Evolutionary conservation across 345 rosid species (phyloP).

Genomic region (Arabidopsis thaliana): TAIR10.1 NC_003076.8:23820501-23821000

Average conservation of each 20-base stretch:
- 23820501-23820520: constrained; percentile 41
- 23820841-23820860: no score
- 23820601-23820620: constrained; percentile 79
- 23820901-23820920: constrained; percentile 50
- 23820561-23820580: constrained; percentile 55
- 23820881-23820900: constrained; percentile 23
- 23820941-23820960: constrained; percentile 61
- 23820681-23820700: constrained; percentile 86
- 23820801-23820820: constrained; percentile 82
- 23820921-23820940: constrained; percentile 61
- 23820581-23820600: constrained; percentile 57
- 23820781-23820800: constrained; percentile 78
- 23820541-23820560: constrained; percentile 31
- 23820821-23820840: constrained; percentile 56
- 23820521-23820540: constrained; percentile 38
- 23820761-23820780: constrained; percentile 76
- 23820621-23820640: constrained; percentile 84
- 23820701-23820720: constrained; percentile 75
- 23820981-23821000: constrained; percentile 68
- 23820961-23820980: constrained; percentile 74
- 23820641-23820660: constrained; percentile 79
- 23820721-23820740: constrained; percentile 86
- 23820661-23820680: constrained; percentile 85
- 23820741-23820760: constrained; percentile 80
- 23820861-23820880: no score